phyloP scores from a whole-genome alignment of 2,329 filamentous ascomycete species.

The Diaporthe humulicola region DNA sequence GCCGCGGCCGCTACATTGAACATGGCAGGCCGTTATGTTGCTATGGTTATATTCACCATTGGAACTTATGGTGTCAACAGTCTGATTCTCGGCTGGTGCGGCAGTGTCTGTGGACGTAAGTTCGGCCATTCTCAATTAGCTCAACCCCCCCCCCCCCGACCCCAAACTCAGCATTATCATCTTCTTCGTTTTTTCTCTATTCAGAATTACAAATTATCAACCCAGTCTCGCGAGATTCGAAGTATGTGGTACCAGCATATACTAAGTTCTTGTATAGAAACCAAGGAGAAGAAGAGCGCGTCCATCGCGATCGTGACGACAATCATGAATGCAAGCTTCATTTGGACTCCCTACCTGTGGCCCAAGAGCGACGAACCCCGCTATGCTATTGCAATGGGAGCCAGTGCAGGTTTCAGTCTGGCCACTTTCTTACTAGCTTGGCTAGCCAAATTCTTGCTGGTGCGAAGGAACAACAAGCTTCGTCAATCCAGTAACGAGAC shows the following conservation, averaged over 20 bases:
- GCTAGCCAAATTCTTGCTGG: slow-evolving; percentile 21
- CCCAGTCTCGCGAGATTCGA: neutral
- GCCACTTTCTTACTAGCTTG: slow-evolving; percentile 22
- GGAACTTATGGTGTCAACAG: slow-evolving; percentile 57
- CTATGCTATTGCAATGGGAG: slow-evolving; percentile 33
- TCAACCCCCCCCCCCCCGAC: neutral
- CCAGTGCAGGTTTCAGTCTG: slow-evolving; percentile 32
- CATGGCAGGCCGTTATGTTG: slow-evolving; percentile 49
- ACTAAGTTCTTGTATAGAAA: neutral
- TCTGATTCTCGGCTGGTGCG: slow-evolving; percentile 57
- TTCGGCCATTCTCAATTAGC: neutral
- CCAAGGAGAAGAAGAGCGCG: slow-evolving; percentile 29
- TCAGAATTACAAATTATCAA: neutral
- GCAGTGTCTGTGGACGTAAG: slow-evolving; percentile 32
- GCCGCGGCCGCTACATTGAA: slow-evolving; percentile 50
- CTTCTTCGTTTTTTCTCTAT: neutral
- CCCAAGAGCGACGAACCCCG: slow-evolving; percentile 31
- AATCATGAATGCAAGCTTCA: slow-evolving; percentile 33
- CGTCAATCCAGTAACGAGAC: slow-evolving; percentile 27
- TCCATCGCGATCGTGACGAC: slow-evolving; percentile 33
- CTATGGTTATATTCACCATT: slow-evolving; percentile 53
- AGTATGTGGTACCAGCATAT: neutral
- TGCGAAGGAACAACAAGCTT: slow-evolving; percentile 25
- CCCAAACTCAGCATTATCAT: neutral
- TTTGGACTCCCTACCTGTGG: slow-evolving; percentile 36